phyloP scores from a whole-genome alignment of 1,284 basidiomycete species.

The Sphagnurus paluster region DNA sequence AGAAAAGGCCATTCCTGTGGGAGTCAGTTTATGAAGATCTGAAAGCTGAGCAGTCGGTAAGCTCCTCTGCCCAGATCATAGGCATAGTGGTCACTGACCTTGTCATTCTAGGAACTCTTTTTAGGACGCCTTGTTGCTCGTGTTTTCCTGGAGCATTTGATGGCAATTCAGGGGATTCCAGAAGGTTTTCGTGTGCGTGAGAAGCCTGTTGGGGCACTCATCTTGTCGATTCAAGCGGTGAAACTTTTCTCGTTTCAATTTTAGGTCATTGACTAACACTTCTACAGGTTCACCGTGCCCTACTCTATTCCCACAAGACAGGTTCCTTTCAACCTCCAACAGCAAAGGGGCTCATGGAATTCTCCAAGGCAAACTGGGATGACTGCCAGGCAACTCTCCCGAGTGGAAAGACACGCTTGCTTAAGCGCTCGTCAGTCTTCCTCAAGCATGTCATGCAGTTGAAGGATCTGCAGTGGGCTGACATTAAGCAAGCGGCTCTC shows the following conservation, averaged over 20 bases:
- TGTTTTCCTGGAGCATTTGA: background rate
- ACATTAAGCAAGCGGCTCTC: background rate
- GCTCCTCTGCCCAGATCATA: background rate
- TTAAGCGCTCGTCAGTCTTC: background rate
- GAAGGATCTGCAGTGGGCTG: background rate
- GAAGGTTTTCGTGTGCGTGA: background rate
- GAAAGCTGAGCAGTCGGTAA: background rate
- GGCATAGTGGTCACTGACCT: background rate
- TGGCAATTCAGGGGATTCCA: background rate
- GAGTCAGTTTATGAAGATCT: background rate
- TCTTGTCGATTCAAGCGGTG: background rate
- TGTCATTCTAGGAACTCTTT: background rate
- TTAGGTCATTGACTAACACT: background rate
- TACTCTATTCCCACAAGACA: background rate
- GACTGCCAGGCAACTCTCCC: background rate
- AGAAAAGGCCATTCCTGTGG: background rate
- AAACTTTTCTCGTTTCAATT: background rate
- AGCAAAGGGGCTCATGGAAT: background rate
- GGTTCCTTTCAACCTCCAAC: background rate
- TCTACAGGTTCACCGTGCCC: background rate
- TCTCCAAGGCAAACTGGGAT: background rate
- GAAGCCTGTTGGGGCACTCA: background rate
- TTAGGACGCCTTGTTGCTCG: background rate
- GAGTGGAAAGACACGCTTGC: too few species aligned
- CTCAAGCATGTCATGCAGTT: background rate